phyloP scores from a whole-genome alignment of 345 rosid genomes.

The Moricandia moricandioides region DNA sequence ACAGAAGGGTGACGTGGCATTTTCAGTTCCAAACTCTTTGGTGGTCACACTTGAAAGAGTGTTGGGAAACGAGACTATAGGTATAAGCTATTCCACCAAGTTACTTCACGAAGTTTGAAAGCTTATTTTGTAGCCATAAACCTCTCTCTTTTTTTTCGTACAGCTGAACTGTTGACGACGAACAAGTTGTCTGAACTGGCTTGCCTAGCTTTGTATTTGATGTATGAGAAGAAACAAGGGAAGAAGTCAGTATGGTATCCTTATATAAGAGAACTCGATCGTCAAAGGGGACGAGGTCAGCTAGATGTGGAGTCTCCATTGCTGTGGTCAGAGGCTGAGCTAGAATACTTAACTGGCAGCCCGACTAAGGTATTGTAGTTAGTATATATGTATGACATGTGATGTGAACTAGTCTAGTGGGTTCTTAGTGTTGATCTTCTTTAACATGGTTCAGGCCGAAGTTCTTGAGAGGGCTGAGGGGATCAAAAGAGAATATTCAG shows the following conservation, averaged over 20 bases:
- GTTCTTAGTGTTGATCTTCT: conserved; percentile 15
- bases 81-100: conserved; percentile 47
- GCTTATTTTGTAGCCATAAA: not conserved
- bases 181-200: conserved; percentile 92
- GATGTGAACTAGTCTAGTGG: conserved; percentile 8
- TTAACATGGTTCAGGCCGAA: conserved; percentile 58
- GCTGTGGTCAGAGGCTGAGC: conserved; percentile 83
- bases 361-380: conserved; percentile 69
- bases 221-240: conserved; percentile 99
- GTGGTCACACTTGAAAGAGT: conserved; percentile 97
- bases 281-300: conserved; percentile 94
- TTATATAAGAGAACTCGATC: conserved; percentile 93
- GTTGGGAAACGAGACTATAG: conserved; percentile 87
- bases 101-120: not conserved
- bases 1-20: conserved; percentile 81
- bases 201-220: conserved; percentile 86
- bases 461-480: conserved; percentile 86
- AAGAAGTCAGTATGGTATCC: conserved; percentile 94
- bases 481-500: conserved; percentile 86
- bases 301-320: conserved; percentile 93
- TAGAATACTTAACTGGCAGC: conserved; percentile 88
- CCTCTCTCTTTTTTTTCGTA: not conserved
- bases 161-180: conserved; percentile 89
- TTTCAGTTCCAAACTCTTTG: conserved; percentile 80
- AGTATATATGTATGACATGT: conserved; percentile 1